phyloP scores from a whole-genome alignment of 2,329 filamentous ascomycete genomes.

The Lachnellula subtilissima region DNA sequence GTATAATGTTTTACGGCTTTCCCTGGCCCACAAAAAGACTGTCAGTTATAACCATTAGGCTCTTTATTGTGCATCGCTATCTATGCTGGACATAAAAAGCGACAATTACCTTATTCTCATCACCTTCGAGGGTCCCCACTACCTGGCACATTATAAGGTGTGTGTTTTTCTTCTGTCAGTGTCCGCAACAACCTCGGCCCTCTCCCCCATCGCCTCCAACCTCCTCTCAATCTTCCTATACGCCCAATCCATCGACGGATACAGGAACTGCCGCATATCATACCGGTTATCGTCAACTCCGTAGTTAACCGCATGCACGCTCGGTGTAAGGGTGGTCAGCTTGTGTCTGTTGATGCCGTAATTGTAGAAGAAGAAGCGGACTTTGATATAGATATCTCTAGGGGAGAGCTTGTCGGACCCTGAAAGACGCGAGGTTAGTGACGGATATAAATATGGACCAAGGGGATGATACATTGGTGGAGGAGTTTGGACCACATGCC shows the following conservation, averaged over 20 bases:
- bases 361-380: slow-evolving; percentile 28
- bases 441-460: slow-evolving; percentile 23
- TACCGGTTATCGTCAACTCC: slow-evolving; percentile 53
- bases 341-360: slow-evolving; percentile 61
- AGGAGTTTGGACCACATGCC: slow-evolving; percentile 28
- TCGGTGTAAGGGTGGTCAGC: slow-evolving; percentile 20
- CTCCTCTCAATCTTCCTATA: slow-evolving; percentile 6
- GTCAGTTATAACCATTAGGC: too few species aligned
- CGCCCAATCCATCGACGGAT: slow-evolving; percentile 21
- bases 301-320: slow-evolving; percentile 39
- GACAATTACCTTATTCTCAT: too few species aligned
- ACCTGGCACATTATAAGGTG: too few species aligned
- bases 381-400: slow-evolving; percentile 36
- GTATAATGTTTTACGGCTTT: too few species aligned
- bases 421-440: not conserved
- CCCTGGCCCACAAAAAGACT: too few species aligned
- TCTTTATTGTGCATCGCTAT: too few species aligned
- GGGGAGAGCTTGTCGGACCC: slow-evolving; percentile 27
- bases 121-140: too few species aligned
- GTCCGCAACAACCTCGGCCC: not conserved
- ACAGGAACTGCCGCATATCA: slow-evolving; percentile 52
- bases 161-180: too few species aligned
- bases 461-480: not conserved
- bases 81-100: too few species aligned
- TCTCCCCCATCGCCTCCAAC: slow-evolving; percentile 4